Conservation (phyloP, 78 protist genomes). For the Carpediemonas membranifera region DNA sequence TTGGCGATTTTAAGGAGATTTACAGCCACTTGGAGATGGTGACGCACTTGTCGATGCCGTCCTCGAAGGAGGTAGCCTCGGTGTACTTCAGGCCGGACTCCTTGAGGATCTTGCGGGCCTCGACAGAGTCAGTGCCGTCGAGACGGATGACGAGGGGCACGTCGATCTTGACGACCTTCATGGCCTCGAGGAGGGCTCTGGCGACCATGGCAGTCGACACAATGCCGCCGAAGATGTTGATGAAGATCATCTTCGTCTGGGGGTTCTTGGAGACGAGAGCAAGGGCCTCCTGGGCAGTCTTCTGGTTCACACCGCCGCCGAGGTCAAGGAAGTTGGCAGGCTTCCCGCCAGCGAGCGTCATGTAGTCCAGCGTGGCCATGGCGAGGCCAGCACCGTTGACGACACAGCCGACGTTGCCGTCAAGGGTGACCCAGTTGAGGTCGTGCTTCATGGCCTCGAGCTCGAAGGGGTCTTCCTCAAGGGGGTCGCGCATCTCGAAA, state of each 20-base stretch:
- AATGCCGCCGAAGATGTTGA: slow-evolving; percentile 49
- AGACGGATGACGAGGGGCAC: slow-evolving; percentile 39
- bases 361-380: slow-evolving; percentile 97
- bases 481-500: neutral
- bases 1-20: no score
- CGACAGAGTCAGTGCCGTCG: slow-evolving; percentile 62
- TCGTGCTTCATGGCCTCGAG: slow-evolving; percentile 75
- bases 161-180: slow-evolving; percentile 1
- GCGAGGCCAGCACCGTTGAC: slow-evolving; percentile 99
- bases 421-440: slow-evolving; percentile 87
- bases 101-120: slow-evolving; percentile 53
- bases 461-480: slow-evolving; percentile 65
- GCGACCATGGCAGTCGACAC: slow-evolving; percentile 37
- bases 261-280: neutral
- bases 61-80: no score
- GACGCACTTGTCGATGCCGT: no score
- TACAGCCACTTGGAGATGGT: no score
- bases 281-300: neutral
- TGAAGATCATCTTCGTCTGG: neutral
- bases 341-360: slow-evolving; percentile 67
- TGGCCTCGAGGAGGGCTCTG: slow-evolving; percentile 17
- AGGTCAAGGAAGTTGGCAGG: slow-evolving; percentile 98
- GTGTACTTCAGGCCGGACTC: slow-evolving; percentile 31
- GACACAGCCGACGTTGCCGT: slow-evolving; percentile 92
- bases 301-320: slow-evolving; percentile 57